Base-by-base conservation (phyloP, 1,139 yeast genomes). In the Hyphopichia pseudoburtonii region DNA sequence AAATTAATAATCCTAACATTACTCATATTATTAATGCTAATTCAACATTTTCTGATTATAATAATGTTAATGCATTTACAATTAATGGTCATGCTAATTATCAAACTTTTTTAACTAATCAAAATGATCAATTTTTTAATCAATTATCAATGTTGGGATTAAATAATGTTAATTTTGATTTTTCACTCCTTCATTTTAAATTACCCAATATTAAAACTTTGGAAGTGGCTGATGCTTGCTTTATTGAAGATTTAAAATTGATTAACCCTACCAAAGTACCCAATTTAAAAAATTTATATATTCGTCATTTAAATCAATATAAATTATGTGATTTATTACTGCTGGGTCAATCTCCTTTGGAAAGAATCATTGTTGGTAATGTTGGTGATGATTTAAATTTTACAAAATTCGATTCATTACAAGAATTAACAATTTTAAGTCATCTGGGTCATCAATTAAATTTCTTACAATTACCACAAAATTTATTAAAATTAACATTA, bases 11-110 rank as follows among this genome's bases (percentile, higher is more conserved):
- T 23, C 30, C 25, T 12, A 26, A 15, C 16, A 5, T 14, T 6
- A 33, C 28, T 16, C 21, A 27, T 28, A 33, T 33, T 10, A 15
- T 27, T 7, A 21, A 33, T 23, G 36, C 36, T 23, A 27, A 19
- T 22, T 6, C 26, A 12, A 18, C 25, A 16, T 26, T 17, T 17
- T 28, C 30, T 5, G 12, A 17, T 22, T 28, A 21, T 17, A 15
- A 21, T 12, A 33, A 28, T n/a, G 24, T 33, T 6, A 28, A 22
- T 14, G 27, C 27, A 7, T 33, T 27, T 14, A 10, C 32, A 16
- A 21, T 33, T 11, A 33, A 33, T 23, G 36, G 36, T 11, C 21
- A 27, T 22, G 22, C 36, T 6, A 33, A 33, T 17, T 33, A 27
- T 23, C 30, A 27, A 22, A 17, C 14, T 10, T 28, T 33, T 16